These are phyloP conservation scores for Populus deltoides DNA, from an alignment of 345 rosid genomes.

Conservation along the genomic window DNA sequence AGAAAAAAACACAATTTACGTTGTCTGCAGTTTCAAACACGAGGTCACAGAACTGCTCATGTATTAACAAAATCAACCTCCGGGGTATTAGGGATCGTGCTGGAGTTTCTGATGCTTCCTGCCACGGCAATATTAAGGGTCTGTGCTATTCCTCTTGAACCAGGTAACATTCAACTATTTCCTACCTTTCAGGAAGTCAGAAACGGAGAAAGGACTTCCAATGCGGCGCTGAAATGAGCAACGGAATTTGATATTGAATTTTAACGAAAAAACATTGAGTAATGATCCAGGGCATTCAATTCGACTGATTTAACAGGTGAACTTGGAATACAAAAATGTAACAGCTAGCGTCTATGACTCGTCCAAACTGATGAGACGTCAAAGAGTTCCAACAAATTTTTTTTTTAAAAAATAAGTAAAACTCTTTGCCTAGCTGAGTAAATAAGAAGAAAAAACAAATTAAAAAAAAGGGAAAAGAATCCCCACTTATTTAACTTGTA, in stretches of 20 bases:
- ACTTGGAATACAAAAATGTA: not conserved
- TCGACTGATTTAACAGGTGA: not conserved
- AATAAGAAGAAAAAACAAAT: not conserved
- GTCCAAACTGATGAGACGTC: not conserved
- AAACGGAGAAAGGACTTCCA: not conserved
- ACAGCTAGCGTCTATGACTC: not conserved
- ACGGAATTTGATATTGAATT: not conserved
- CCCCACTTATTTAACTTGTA: not conserved
- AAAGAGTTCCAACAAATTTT: not conserved
- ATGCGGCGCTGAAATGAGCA: not conserved
- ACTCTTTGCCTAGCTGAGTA: not conserved
- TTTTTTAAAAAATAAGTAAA: not conserved
- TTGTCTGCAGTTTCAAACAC: not conserved
- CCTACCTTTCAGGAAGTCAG: not conserved
- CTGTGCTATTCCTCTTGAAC: not conserved
- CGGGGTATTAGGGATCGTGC: not conserved
- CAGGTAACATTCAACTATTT: not conserved
- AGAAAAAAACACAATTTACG: not conserved
- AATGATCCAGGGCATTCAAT: not conserved
- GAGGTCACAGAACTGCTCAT: not conserved
- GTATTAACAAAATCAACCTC: not conserved
- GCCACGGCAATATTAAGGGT: not conserved
- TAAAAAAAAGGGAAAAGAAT: not conserved
- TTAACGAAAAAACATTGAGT: not conserved
- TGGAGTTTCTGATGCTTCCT: not conserved